Base-by-base conservation (phyloP, 2,329 filamentous ascomycete genomes). In the Hypoxylon sp. region DNA sequence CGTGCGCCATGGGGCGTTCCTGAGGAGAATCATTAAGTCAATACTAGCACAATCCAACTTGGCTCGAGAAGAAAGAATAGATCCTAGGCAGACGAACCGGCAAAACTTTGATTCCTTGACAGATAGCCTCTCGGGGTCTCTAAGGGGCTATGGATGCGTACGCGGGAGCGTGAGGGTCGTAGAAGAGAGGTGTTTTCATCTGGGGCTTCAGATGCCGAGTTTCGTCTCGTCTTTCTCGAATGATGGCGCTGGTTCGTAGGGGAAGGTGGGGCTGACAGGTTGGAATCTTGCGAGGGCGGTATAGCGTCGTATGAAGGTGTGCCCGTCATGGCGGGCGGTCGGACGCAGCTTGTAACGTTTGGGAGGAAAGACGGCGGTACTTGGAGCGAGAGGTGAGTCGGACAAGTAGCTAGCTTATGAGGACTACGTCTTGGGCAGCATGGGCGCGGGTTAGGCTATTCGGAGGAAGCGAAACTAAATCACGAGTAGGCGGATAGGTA, bases 181-280 rank as follows among this genome's bases (percentile, higher is more conserved):
- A 85, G 73, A 8, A 85, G 74, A 3, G 83, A 78, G 12, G 83
- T 82, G 25, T 77, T 79, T 70, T 85, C 83, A 62, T 84, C 81
- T 0, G 79, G 71, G 1, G 64, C 37, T n/a, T 75, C 70, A 12
- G 74, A 70, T 37, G 63, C 16, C 39, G 74, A 75, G 27, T 68
- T 67, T 21, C 71, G 71, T 52, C 74, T 70, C 16, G 52, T 46
- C 60, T 63, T 66, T 61, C 71, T 70, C n/a, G 71, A 55, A 54
- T 68, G 70, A 8, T 68, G 72, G 32, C 74, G 74, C n/a, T 50
- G 63, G 37, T 56, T 14, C 3, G 61, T 70, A 11, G 73, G 72
- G 16, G 72, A 71, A n/a, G 62, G 29, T 23, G 73, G 71, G n/a
- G 65, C 61, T 3, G 74, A 71, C 37, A 52, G 32, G 32, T 54